Base-by-base conservation (phyloP, 257 asterid genomes). In the Penstemon davidsonii region DNA sequence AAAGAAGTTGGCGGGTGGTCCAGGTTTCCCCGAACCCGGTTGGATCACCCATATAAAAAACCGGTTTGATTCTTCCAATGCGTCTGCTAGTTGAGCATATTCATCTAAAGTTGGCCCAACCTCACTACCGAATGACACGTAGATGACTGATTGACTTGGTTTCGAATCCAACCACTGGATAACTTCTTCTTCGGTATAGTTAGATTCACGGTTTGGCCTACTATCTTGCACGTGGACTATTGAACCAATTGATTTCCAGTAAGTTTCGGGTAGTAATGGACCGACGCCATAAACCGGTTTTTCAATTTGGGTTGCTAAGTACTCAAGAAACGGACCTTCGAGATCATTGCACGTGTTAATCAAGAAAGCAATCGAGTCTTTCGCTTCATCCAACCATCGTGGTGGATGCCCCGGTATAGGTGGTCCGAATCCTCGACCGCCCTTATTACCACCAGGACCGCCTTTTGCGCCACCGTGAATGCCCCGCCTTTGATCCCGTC, bases 21-120 rank as follows among this genome's bases (percentile, higher is more conserved):
- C 77, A n/a, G 71, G 63, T 36, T 18, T 68, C 0, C 92, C 90
- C 0, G 92, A 79, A 5, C 85, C 84, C 12, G 83, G 84, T 70
- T 80, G 94, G 50, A 88, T 87, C 47, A 87, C 95, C 93, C 95
- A 91, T 76, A 87, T 80, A 46, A 91, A 91, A 3, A 85, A 64
- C 39, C 77, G 67, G 36, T 53, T 79, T 25, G 79, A 62, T 53
- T 82, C 93, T 12, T 18, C 85, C 71, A 85, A 0, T 19, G 95
- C 93, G 2, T 78, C 64, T 0, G 86, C 86, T 63, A 88, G 52
- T 60, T 85, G 79, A 18, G 25, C 80, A 40, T 78, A 77, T 70
- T 91, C 96, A 68, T 88, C 91, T 65, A 73, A 2, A 9, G 83
- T 69, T 0, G 95, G 96, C 0, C 88, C 82, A 4, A 88, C 89